phyloP scores from a whole-genome alignment of 78 protist genomes.

The Dictyostelium brefeldianum region DNA sequence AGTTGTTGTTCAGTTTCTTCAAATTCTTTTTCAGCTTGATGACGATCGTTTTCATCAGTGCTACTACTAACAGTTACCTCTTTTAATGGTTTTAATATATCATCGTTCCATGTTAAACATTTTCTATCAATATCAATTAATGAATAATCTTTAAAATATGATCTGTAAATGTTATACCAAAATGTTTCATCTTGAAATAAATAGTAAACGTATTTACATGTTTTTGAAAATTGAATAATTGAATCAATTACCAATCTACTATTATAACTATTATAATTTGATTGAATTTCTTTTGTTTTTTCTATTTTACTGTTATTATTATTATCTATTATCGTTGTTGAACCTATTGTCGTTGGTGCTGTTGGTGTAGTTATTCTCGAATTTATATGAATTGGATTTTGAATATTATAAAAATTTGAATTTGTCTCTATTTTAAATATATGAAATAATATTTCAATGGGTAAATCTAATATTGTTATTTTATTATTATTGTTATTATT shows the following conservation, averaged over 20 bases:
- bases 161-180: constrained; percentile 17
- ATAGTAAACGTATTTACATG: constrained; percentile 22
- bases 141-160: constrained; percentile 1
- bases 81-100: no score
- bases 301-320: not conserved
- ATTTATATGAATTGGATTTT: not conserved
- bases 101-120: not conserved
- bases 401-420: not conserved
- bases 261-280: constrained; percentile 19
- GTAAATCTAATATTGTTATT: not conserved
- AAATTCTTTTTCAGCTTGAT: not conserved
- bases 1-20: not conserved
- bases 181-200: constrained; percentile 33
- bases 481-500: not conserved
- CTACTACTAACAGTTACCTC: no score
- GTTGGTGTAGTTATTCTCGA: not conserved
- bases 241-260: not conserved
- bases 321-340: not conserved
- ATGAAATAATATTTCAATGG: constrained; percentile 20
- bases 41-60: not conserved
- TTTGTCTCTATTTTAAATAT: not conserved
- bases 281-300: not conserved
- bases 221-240: not conserved
- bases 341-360: not conserved
- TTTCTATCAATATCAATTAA: constrained; percentile 7